These are phyloP conservation scores for Pseudotulostoma volvatum DNA, from an alignment of 495 filamentous ascomycete genomes.

Conservation along the genomic window DNA sequence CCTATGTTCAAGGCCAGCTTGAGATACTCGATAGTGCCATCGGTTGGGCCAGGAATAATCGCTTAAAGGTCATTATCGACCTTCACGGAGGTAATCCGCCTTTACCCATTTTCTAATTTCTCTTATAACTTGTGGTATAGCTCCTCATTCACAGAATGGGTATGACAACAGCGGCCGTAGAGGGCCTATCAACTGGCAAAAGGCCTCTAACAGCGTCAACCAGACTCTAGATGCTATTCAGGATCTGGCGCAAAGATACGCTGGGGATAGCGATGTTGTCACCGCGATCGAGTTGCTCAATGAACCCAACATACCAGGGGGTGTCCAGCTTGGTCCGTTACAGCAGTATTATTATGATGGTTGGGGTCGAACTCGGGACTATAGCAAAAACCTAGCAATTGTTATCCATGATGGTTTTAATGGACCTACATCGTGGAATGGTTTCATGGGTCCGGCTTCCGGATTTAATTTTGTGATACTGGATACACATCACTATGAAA, in stretches of 20 bases:
- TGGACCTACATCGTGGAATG: constrained; percentile 48
- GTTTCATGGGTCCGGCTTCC: constrained; percentile 40
- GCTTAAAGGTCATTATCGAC: constrained; percentile 54
- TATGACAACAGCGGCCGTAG: constrained; percentile 60
- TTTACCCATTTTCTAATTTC: constrained; percentile 1
- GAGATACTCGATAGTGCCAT: constrained; percentile 49
- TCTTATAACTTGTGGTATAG: constrained; percentile 21
- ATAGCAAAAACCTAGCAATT: constrained; percentile 38
- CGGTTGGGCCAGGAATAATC: constrained; percentile 45
- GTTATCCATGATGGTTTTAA: constrained; percentile 55
- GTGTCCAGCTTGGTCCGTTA: constrained; percentile 33
- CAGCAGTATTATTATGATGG: constrained; percentile 50
- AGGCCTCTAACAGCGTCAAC: constrained; percentile 34
- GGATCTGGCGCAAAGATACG: constrained; percentile 43
- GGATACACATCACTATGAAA: constrained; percentile 52
- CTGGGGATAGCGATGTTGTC: constrained; percentile 44
- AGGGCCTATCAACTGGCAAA: constrained; percentile 48
- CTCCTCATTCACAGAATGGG: constrained; percentile 66
- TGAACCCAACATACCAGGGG: constrained; percentile 40
- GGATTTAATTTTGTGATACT: constrained; percentile 46
- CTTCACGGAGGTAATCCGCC: constrained; percentile 42
- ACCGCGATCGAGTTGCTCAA: constrained; percentile 58
- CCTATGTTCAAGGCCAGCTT: constrained; percentile 60
- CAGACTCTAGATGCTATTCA: constrained; percentile 42
- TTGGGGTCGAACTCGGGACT: constrained; percentile 35